These are phyloP conservation scores for Nemania serpens DNA, from an alignment of 2,329 filamentous ascomycete species.

Conservation along the genomic window DNA sequence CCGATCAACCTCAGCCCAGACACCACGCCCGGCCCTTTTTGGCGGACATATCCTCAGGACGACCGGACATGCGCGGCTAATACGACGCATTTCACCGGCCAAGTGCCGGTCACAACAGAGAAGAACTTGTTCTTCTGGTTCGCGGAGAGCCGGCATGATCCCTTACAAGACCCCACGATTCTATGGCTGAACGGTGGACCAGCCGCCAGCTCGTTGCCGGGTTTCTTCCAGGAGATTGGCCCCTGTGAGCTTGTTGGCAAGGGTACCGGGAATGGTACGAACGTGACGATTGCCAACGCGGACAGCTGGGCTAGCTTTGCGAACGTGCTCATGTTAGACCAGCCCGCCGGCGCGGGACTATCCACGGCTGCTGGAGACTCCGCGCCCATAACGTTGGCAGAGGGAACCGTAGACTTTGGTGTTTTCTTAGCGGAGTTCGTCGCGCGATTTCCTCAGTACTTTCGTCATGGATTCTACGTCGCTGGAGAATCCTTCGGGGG, in stretches of 20 bases:
- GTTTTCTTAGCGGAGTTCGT: slow-evolving; percentile 11
- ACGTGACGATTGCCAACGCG: neutral
- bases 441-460: slow-evolving; percentile 15
- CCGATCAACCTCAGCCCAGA: neutral
- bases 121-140: slow-evolving; percentile 20
- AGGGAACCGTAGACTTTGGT: slow-evolving; percentile 9
- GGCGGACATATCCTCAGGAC: slow-evolving; percentile 13
- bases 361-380: neutral
- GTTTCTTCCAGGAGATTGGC: slow-evolving; percentile 18
- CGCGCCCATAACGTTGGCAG: slow-evolving; percentile 8
- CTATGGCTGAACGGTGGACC: slow-evolving; percentile 21
- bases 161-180: slow-evolving; percentile 5
- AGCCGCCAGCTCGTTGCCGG: slow-evolving; percentile 18
- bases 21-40: neutral
- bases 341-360: slow-evolving; percentile 19
- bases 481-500: slow-evolving; percentile 20
- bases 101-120: slow-evolving; percentile 11
- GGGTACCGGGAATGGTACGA: neutral
- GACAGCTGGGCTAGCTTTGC: slow-evolving; percentile 21
- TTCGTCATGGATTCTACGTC: slow-evolving; percentile 12
- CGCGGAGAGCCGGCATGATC: slow-evolving; percentile 8
- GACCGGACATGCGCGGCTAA: slow-evolving; percentile 17
- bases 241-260: slow-evolving; percentile 4
- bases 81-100: slow-evolving; percentile 20
- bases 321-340: slow-evolving; percentile 14